These are phyloP conservation scores for Eimeria necatrix DNA, from an alignment of 169 alveolate genomes.

Conservation along the genomic window DNA sequence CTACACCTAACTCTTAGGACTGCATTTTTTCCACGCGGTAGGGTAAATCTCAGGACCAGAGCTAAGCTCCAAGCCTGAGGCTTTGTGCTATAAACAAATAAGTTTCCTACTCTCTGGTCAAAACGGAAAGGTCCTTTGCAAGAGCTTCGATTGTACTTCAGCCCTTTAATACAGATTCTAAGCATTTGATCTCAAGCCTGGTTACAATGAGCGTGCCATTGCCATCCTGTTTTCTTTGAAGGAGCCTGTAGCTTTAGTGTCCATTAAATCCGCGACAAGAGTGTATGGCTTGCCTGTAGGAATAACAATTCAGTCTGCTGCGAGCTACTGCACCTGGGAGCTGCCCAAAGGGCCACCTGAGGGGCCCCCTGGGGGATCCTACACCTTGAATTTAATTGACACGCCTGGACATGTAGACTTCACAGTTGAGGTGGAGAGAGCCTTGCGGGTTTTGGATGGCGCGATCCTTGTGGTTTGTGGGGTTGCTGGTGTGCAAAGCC, in stretches of 20 bases:
- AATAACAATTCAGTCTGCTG: slow-evolving; percentile 97
- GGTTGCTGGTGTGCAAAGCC: slow-evolving; percentile 98
- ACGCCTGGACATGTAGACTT: slow-evolving; percentile 99
- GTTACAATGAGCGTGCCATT: no score
- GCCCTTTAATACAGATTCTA: no score
- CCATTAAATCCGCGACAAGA: no score
- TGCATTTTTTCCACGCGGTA: no score
- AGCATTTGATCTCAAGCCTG: no score
- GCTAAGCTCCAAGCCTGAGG: neutral
- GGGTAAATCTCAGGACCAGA: neutral
- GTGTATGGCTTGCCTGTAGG: slow-evolving; percentile 86
- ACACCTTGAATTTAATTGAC: slow-evolving; percentile 96
- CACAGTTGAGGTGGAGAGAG: slow-evolving; percentile 98
- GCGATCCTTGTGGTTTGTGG: slow-evolving; percentile 97
- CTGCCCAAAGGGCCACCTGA: slow-evolving; percentile 36
- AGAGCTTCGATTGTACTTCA: no score
- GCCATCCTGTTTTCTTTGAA: no score
- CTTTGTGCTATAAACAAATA: no score
- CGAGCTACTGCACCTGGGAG: slow-evolving; percentile 96
- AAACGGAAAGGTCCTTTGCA: no score
- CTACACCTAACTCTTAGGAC: neutral
- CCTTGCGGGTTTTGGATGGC: slow-evolving; percentile 97
- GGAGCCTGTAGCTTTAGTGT: no score
- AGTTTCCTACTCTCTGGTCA: neutral
- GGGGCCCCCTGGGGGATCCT: slow-evolving; percentile 56